Percentiles rank a stretch among this genome's conserved stretches.
phyloP scores from a whole-genome alignment of 306 rosid genomes.

The Sophora flavescens region DNA sequence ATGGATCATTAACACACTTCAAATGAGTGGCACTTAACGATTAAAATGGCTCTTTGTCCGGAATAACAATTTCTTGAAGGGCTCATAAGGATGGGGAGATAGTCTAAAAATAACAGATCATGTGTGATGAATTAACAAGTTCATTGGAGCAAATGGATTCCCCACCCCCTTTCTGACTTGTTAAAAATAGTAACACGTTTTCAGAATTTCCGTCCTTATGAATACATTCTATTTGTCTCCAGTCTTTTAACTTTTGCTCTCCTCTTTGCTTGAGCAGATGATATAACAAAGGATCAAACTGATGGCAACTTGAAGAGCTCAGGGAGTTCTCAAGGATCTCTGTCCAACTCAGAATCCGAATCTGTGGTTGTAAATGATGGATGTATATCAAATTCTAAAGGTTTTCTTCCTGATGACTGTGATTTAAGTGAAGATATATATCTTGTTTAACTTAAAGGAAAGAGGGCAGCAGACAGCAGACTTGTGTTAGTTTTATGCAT shows the following conservation, averaged over 20 bases:
- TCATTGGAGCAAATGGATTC: background rate
- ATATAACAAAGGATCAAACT: slow-evolving; percentile 51
- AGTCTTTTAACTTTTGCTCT: slow-evolving; percentile 33
- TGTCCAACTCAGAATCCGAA: slow-evolving; percentile 59
- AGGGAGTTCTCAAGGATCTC: slow-evolving; percentile 56
- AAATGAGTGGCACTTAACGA: background rate
- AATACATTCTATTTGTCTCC: slow-evolving; percentile 9
- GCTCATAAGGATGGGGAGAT: background rate
- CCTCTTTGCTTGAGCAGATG: slow-evolving; percentile 59
- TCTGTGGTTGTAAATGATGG: slow-evolving; percentile 58
- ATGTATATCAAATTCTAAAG: slow-evolving; percentile 57
- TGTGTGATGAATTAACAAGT: background rate
- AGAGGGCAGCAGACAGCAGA: background rate
- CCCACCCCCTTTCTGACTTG: background rate
- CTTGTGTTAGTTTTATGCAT: slow-evolving; percentile 27
- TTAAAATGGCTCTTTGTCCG: background rate
- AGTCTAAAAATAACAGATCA: too few relatives aligned
- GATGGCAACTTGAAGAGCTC: slow-evolving; percentile 58
- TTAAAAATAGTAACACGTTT: background rate
- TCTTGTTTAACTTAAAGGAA: background rate
- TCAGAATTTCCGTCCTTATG: background rate
- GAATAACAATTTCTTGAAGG: background rate
- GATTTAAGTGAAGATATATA: background rate
- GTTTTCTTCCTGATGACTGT: slow-evolving; percentile 48
- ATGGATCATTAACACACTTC: background rate